Base-by-base conservation (phyloP, 306 rosid genomes). In the Delonix regia region DNA sequence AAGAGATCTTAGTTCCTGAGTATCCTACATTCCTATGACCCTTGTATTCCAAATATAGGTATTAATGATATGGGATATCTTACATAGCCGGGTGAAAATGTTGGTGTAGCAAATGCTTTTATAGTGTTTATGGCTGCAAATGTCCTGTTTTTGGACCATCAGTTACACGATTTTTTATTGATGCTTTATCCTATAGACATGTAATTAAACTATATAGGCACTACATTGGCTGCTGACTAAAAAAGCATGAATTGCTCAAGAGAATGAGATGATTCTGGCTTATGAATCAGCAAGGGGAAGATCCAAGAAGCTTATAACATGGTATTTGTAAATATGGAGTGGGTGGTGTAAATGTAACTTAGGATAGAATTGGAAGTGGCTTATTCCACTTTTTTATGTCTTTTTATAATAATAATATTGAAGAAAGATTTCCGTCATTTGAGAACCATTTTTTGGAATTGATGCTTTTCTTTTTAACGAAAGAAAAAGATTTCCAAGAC, bases 91-190 rank as follows among this genome's bases (percentile, higher is more conserved):
- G 27, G 12, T 63, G 72, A 34, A 22, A 52, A 36, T 82, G 42
- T 19, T 45, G 57, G 34, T 60, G 59, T 61, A 7, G 73, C 51
- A 71, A 71, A 53, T 77, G 47, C 69, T 69, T 72, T 56, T 55
- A 56, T 10, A 39, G 21, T 63, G 51, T 82, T 65, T 19, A 10
- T 57, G 65, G 24, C 68, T 60, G 16, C 72, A 22, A 22, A 25
- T 52, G 33, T 71, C n/a, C 4, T 53, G 36, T 42, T 64, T 72
- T 69, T 39, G 36, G 30, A 69, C 64, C 69, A 14, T 22, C 62
- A 22, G 16, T 55, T 33, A 9, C 33, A 10, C 41, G 52, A 61
- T 70, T 64, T 63, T 49, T 34, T 79, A 65, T 25, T 76, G 18
- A 39, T 60, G 44, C 22, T 70, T 76, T 55, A 52, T 71, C 61